Base-by-base conservation (phyloP, 1,139 yeast species). In the Candida tetrigidarum region DNA sequence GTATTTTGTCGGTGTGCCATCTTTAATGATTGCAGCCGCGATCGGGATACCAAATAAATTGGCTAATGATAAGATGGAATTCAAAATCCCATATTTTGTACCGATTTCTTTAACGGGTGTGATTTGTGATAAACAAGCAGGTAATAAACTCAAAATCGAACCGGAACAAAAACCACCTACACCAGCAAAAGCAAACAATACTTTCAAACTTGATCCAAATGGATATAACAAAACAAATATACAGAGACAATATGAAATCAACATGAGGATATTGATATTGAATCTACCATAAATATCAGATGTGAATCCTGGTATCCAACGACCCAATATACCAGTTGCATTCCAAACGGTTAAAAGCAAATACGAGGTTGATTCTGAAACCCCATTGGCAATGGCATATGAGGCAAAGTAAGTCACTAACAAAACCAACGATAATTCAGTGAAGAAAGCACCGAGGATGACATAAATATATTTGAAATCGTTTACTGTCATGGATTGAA, bases 341-440 rank as follows among this genome's bases (percentile, higher is more conserved):
- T 72, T 73, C 60, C 69, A 69, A 3, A 71, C 59, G 0, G 78
- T 69, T 41, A 73, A 58, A 23, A 74, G 54, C 19, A 66, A 48
- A 48, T 69, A 69, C 1, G 78, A 64, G 15, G 63, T 55, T 10
- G 73, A 61, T 49, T 71, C 76, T 5, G 57, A 49, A 46, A 64
- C 55, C 0, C 78, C 78, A 39, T 69, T 69, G 5, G 72, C 67
- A 27, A 72, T 64, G 3, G 77, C 75, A 50, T 71, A 74, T 5
- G 77, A 65, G 5, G 77, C 73, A 53, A 65, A 69, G 52, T 71
- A 74, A 0, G 79, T 74, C 37, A 75, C 63, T 6, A 79, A 66
- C 33, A 79, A 67, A 28, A 84, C 69, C 32, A 84, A 63, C 2
- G 86, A 73, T 37, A 81, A 67, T 55, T 86, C 93, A 10, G 81